Evolutionary conservation across 192 early-diverging fungal species (phyloP).

Genomic region (Funneliformis geosporum): DNA sequence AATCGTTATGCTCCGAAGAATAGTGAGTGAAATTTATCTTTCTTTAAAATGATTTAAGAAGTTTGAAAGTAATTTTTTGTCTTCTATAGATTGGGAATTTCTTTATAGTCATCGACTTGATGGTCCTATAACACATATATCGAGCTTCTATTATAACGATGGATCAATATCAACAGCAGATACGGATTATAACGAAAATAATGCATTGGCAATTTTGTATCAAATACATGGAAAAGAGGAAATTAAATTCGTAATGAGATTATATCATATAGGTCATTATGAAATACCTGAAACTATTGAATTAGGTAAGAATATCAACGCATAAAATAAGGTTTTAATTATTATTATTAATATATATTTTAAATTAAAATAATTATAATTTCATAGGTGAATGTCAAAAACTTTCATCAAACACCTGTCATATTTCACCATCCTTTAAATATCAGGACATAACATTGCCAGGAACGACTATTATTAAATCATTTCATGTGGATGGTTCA

Average conservation of each 20-base stretch:
- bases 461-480: slow-evolving; percentile 18
- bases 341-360: slow-evolving; percentile 5
- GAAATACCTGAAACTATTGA: neutral
- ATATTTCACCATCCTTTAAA: slow-evolving; percentile 2
- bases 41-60: neutral
- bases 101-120: slow-evolving; percentile 22
- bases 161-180: neutral
- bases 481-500: slow-evolving; percentile 14
- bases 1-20: slow-evolving; percentile 1
- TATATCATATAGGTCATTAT: slow-evolving; percentile 16
- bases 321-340: neutral
- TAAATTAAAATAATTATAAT: neutral
- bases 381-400: neutral
- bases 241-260: neutral
- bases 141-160: slow-evolving; percentile 15
- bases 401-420: neutral
- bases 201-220: slow-evolving; percentile 22
- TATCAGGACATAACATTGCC: slow-evolving; percentile 25
- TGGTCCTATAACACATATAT: slow-evolving; percentile 20
- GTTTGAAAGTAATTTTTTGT: neutral
- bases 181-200: slow-evolving; percentile 6
- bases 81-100: slow-evolving; percentile 14
- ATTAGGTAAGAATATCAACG: neutral
- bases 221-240: slow-evolving; percentile 7
- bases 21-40: neutral